Percentiles rank a stretch among this genome's conserved stretches.
These are phyloP conservation scores for Eremochloa ophiuroides DNA, from an alignment of 176 grass and related monocot species.

Conservation along the genomic window DNA sequence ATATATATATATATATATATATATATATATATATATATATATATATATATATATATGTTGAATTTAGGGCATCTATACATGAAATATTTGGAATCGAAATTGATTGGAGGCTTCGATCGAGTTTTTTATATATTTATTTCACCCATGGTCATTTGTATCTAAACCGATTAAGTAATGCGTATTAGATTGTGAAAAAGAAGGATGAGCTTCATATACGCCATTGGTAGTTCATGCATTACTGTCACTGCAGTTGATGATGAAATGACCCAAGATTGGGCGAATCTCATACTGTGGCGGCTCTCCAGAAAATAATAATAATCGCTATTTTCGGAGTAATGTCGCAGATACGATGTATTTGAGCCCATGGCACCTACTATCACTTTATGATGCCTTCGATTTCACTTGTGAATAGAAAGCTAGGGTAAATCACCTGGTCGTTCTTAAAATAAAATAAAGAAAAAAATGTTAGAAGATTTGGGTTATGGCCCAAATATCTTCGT, in stretches of 20 bases:
- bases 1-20: too few species aligned
- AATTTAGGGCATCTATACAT: background rate
- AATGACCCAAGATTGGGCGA: background rate
- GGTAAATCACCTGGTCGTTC: background rate
- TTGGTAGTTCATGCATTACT: slow-evolving; percentile 28
- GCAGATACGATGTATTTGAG: background rate
- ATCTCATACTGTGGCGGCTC: background rate
- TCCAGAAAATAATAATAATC: background rate
- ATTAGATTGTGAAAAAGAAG: background rate
- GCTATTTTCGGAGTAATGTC: background rate
- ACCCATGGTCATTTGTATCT: background rate
- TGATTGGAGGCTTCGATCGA: too few species aligned
- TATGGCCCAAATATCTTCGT: too few species aligned
- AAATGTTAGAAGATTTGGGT: too few species aligned
- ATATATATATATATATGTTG: background rate
- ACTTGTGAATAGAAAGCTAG: too few species aligned
- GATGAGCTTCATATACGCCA: background rate
- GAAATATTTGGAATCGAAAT: too few species aligned
- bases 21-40: too few species aligned
- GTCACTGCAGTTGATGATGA: slow-evolving; percentile 6
- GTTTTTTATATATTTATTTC: background rate
- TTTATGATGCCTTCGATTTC: too few species aligned
- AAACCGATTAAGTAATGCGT: background rate
- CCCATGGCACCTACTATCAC: too few species aligned
- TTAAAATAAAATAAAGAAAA: too few species aligned